Conservation (phyloP, 2,329 filamentous ascomycete genomes). For the Spiromastix sp. region DNA sequence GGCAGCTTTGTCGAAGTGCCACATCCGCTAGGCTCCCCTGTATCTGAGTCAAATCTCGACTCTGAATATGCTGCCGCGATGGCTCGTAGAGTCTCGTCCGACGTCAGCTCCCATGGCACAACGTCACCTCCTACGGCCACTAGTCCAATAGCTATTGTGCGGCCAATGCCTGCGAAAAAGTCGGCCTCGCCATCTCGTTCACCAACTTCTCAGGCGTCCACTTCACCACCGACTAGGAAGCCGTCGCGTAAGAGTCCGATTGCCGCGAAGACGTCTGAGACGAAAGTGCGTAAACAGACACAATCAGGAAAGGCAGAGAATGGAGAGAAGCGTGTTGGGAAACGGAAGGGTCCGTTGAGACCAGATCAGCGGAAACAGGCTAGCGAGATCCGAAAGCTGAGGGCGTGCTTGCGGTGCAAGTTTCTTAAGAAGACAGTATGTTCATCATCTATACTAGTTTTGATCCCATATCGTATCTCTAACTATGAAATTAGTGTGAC, state of each 20-base stretch:
- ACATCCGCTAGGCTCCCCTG: conserved; percentile 71
- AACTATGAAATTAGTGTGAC: conserved; percentile 50
- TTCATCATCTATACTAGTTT: conserved; percentile 1
- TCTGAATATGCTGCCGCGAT: conserved; percentile 33
- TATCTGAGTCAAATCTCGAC: conserved; percentile 65
- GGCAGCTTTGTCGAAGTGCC: conserved; percentile 76
- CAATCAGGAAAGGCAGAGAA: conserved; percentile 70
- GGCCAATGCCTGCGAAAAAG: conserved; percentile 50
- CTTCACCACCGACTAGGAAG: conserved; percentile 56
- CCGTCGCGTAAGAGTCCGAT: conserved; percentile 61
- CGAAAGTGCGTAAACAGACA: conserved; percentile 65
- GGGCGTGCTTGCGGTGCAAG: conserved; percentile 91
- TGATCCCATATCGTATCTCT: conserved; percentile 5
- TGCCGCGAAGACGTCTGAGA: conserved; percentile 69
- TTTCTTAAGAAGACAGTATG: conserved; percentile 87
- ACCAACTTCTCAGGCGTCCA: conserved; percentile 52
- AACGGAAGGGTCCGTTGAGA: conserved; percentile 77
- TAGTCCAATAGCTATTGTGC: conserved; percentile 57
- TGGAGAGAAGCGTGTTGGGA: conserved; percentile 84
- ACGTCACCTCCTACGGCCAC: conserved; percentile 40
- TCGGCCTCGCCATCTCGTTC: conserved; percentile 46
- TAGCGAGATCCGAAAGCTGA: conserved; percentile 88
- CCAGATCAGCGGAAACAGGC: conserved; percentile 94
- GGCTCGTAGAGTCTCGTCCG: conserved; percentile 31
- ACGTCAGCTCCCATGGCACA: conserved; percentile 33